phyloP scores from a whole-genome alignment of 2,329 filamentous ascomycete species.

The Sporothrix inflata region DNA sequence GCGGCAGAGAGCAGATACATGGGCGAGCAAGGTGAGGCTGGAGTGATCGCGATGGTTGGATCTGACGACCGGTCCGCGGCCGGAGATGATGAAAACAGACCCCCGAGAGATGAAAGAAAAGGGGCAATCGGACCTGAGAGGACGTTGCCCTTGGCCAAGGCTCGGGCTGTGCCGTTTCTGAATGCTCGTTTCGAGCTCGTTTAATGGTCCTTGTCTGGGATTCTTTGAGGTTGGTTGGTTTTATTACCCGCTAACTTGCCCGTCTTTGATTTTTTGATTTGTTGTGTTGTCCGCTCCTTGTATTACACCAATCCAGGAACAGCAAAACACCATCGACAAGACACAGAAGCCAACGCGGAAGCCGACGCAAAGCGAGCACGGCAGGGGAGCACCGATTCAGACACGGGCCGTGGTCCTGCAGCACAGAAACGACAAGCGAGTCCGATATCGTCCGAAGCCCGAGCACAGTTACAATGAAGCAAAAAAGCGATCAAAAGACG shows the following conservation, averaged over 20 bases:
- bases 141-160: background rate
- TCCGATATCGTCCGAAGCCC: background rate
- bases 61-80: background rate
- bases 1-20: no score
- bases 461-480: no score
- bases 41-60: background rate
- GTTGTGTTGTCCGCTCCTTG: background rate
- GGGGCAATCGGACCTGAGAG: background rate
- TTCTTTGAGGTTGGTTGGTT: background rate
- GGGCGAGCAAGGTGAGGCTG: background rate
- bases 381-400: background rate
- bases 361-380: conserved; percentile 20
- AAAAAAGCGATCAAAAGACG: background rate
- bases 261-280: background rate
- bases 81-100: background rate
- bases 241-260: background rate
- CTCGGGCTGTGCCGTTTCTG: background rate
- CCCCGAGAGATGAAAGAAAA: background rate
- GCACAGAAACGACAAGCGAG: background rate
- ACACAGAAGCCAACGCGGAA: background rate
- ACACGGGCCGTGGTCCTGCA: conserved; percentile 7
- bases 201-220: background rate
- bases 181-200: background rate
- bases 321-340: background rate
- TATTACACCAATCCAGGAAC: background rate